These are phyloP conservation scores for Acacia pycnantha DNA, from an alignment of 331 rosid species.

Conservation along the genomic window DNA sequence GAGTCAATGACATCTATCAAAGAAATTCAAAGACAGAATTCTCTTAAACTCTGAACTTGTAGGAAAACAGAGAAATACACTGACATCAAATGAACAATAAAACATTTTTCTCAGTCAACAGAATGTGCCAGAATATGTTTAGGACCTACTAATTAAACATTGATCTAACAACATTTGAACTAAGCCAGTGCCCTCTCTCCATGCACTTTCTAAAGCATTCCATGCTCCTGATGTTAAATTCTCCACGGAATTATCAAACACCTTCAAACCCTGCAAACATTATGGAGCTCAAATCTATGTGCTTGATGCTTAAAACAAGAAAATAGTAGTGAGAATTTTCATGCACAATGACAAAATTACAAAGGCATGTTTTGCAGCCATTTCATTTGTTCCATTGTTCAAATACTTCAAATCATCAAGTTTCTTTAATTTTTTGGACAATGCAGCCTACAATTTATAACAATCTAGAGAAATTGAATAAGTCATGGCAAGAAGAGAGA, in stretches of 20 bases:
- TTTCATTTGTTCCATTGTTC: background rate
- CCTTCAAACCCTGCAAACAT: conserved; percentile 73
- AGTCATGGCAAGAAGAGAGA: background rate
- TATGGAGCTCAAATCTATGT: conserved; percentile 12
- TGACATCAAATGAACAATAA: background rate
- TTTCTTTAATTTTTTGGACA: background rate
- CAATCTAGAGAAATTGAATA: background rate
- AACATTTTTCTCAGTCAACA: conserved; percentile 2
- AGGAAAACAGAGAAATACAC: conserved; percentile 9
- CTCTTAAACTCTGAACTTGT: conserved; percentile 9
- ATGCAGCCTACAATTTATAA: background rate
- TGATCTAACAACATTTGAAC: conserved; percentile 39
- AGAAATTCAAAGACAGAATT: conserved; percentile 1
- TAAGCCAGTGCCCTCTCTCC: conserved; percentile 71
- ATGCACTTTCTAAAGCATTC: conserved; percentile 88
- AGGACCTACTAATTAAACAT: background rate
- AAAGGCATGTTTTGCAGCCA: conserved; percentile 5
- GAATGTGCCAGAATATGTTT: background rate
- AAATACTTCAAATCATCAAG: background rate
- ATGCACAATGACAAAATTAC: conserved; percentile 24
- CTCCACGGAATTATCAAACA: conserved; percentile 86
- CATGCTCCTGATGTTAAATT: conserved; percentile 97
- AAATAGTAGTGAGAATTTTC: background rate
- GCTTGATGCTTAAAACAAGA: background rate
- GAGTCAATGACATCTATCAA: background rate